phyloP scores from a whole-genome alignment of 169 alveolate genomes.

The Cryptosporidium sp. region DNA sequence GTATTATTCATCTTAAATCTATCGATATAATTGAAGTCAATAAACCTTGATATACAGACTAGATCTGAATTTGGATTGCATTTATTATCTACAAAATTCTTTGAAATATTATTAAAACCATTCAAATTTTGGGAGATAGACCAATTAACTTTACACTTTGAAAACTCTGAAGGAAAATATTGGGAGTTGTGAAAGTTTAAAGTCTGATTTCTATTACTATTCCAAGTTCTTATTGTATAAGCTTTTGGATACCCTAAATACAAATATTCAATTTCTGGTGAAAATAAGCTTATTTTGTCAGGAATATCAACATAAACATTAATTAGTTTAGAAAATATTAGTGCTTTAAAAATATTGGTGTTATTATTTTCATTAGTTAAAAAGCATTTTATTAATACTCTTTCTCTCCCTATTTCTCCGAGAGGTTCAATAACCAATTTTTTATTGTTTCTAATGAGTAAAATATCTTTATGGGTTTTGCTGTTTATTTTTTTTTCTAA shows the following conservation, averaged over 20 bases:
- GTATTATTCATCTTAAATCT: neutral
- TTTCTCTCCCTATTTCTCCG: constrained; percentile 33
- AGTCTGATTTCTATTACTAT: neutral
- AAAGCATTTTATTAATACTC: constrained; percentile 24
- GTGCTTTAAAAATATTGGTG: neutral
- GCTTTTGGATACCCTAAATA: constrained; percentile 44
- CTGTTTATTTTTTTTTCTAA: neutral
- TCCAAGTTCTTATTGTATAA: constrained; percentile 29
- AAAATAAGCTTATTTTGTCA: constrained; percentile 10
- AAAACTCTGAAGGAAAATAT: constrained; percentile 15
- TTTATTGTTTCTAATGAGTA: constrained; percentile 9
- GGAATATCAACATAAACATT: constrained; percentile 59
- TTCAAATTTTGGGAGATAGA: neutral
- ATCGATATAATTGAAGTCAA: neutral
- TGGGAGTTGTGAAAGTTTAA: constrained; percentile 29
- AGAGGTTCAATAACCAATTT: constrained; percentile 49
- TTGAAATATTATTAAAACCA: neutral
- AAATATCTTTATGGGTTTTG: neutral
- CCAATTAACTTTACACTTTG: constrained; percentile 29
- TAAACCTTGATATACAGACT: neutral
- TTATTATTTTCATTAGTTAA: neutral
- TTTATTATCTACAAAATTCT: neutral
- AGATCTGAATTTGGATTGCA: neutral
- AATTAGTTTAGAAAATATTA: constrained; percentile 25
- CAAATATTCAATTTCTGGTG: constrained; percentile 9